These are phyloP conservation scores for Penicillium digitatum DNA, from an alignment of 2,329 filamentous ascomycete species.

Conservation along the genomic window DNA sequence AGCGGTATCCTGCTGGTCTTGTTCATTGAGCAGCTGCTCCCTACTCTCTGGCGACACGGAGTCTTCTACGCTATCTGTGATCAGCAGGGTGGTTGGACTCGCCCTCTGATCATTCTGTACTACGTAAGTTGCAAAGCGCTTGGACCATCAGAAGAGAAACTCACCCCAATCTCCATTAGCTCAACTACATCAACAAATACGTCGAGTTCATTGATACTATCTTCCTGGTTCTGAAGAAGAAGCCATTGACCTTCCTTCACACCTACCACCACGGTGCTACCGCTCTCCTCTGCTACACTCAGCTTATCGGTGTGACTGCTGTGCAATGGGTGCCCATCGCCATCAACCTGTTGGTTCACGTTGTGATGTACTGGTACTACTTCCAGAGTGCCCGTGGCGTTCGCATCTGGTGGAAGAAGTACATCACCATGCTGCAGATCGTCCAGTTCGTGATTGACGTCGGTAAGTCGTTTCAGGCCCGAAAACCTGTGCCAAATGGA, in stretches of 20 bases:
- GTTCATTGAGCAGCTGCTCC: slow-evolving; percentile 86
- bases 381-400: slow-evolving; percentile 96
- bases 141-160: not conserved
- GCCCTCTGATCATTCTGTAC: slow-evolving; percentile 88
- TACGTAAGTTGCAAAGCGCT: slow-evolving; percentile 63
- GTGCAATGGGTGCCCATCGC: slow-evolving; percentile 94
- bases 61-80: slow-evolving; percentile 84
- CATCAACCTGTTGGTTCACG: slow-evolving; percentile 89
- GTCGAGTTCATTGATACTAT: slow-evolving; percentile 91
- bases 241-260: slow-evolving; percentile 97
- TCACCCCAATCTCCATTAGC: slow-evolving; percentile 54
- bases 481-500: not conserved
- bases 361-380: slow-evolving; percentile 99
- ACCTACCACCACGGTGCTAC: slow-evolving; percentile 98
- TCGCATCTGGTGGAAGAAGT: slow-evolving; percentile 99
- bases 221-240: slow-evolving; percentile 99
- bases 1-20: slow-evolving; percentile 75
- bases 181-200: slow-evolving; percentile 98
- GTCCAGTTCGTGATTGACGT: slow-evolving; percentile 96
- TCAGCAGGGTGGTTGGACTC: slow-evolving; percentile 80
- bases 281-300: slow-evolving; percentile 94
- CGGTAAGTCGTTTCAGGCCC: slow-evolving; percentile 54
- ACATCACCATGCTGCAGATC: slow-evolving; percentile 97
- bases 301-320: slow-evolving; percentile 85
- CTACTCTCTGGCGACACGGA: slow-evolving; percentile 73